phyloP scores from a whole-genome alignment of 495 filamentous ascomycete genomes.

The Penicillium flavigenum region DNA sequence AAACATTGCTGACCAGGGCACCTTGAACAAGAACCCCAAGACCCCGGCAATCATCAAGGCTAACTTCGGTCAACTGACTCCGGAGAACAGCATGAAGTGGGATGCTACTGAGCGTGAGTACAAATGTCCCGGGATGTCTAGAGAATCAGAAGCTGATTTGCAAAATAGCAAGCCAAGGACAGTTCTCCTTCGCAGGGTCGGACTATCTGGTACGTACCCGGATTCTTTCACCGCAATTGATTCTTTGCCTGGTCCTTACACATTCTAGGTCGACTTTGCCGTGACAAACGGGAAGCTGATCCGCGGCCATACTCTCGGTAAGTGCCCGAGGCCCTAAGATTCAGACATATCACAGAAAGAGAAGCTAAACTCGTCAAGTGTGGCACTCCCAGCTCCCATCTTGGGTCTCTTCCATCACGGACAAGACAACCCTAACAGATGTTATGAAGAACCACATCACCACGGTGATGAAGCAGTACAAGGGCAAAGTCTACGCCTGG shows the following conservation, averaged over 20 bases:
- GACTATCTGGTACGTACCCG: conserved; percentile 39
- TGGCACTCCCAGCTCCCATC: conserved; percentile 56
- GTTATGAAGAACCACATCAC: conserved; percentile 40
- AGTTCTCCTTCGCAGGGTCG: conserved; percentile 42
- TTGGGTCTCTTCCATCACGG: conserved; percentile 47
- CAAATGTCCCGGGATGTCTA: not conserved
- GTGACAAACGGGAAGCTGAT: conserved; percentile 45
- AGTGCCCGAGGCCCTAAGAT: not conserved
- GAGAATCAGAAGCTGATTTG: conserved; percentile 14
- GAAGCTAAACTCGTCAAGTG: conserved; percentile 25
- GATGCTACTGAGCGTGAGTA: conserved; percentile 41
- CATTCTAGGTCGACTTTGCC: conserved; percentile 46
- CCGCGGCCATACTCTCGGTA: conserved; percentile 51
- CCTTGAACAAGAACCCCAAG: conserved; percentile 26
- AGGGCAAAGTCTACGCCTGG: conserved; percentile 53
- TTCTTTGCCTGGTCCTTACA: not conserved
- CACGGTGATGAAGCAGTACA: conserved; percentile 28
- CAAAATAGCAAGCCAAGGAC: conserved; percentile 31
- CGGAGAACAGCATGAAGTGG: conserved; percentile 61
- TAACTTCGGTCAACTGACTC: conserved; percentile 52
- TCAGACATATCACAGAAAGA: not conserved
- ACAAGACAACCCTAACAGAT: conserved; percentile 41
- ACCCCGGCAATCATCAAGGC: conserved; percentile 40
- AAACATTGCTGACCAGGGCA: conserved; percentile 28
- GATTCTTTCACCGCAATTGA: not conserved